Conservation (phyloP, 2,329 filamentous ascomycete genomes). For the Colletotrichum nymphaeae region DNA sequence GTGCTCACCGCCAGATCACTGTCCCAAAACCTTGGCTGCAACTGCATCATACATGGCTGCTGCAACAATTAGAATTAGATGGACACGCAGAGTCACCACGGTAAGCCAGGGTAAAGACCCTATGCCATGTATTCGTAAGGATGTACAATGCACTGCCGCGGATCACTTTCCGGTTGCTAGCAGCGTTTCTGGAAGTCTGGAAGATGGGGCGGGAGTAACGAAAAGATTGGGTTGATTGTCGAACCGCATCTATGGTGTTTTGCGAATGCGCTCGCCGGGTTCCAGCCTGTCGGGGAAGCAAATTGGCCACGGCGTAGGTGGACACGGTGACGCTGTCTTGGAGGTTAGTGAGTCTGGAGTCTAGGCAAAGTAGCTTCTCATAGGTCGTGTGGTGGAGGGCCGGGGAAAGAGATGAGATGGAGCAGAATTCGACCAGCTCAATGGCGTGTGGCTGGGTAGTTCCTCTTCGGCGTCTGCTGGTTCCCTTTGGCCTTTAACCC, state of each 20-base stretch:
- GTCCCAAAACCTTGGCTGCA: slow-evolving; percentile 27
- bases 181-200: neutral
- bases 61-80: neutral
- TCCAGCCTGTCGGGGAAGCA: neutral
- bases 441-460: neutral
- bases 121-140: neutral
- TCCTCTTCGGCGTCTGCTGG: neutral
- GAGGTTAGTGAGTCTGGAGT: neutral
- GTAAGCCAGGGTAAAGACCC: neutral
- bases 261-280: neutral
- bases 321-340: slow-evolving; percentile 8
- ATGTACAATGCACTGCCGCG: slow-evolving; percentile 1
- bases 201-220: neutral
- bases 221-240: neutral
- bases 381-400: neutral
- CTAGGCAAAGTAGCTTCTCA: neutral
- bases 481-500: neutral
- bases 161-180: slow-evolving; percentile 11
- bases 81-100: slow-evolving; percentile 11
- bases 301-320: neutral
- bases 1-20: slow-evolving; percentile 27
- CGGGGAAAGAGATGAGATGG: slow-evolving; percentile 4
- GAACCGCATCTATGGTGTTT: neutral
- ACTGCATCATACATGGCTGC: slow-evolving; percentile 26
- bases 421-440: slow-evolving; percentile 2